Evolutionary conservation across 106 monocot genomes (phyloP).

Genomic region (Allium sativum): DNA sequence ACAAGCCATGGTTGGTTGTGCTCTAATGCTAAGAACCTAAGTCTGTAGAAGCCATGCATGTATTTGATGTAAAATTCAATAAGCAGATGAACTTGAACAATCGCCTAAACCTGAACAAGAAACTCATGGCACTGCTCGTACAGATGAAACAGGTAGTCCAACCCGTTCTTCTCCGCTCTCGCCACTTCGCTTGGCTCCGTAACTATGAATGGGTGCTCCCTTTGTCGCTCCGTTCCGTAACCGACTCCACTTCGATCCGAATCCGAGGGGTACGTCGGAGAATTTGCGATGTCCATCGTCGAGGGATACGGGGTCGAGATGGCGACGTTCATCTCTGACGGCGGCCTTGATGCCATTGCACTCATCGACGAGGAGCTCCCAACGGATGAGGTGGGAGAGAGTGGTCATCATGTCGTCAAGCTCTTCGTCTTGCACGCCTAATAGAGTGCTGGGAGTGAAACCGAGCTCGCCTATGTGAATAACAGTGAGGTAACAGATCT

Average conservation of each 20-base stretch:
- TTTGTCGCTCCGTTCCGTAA: constrained; percentile 43
- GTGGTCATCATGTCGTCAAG: constrained; percentile 95
- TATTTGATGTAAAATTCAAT: too few relatives aligned
- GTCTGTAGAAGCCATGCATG: too few relatives aligned
- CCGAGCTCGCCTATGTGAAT: constrained; percentile 71
- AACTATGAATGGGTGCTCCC: constrained; percentile 97
- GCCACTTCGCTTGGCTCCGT: constrained; percentile 98
- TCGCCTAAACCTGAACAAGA: constrained; percentile 50
- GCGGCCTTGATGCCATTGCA: constrained; percentile 88
- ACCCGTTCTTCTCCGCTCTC: constrained; percentile 93
- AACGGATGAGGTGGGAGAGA: constrained; percentile 67
- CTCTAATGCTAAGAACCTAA: too few relatives aligned
- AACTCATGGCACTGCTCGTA: constrained; percentile 92
- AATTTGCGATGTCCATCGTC: constrained; percentile 2
- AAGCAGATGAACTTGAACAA: too few relatives aligned
- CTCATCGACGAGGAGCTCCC: constrained; percentile 88
- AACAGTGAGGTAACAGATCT: constrained; percentile 57
- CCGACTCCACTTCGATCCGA: constrained; percentile 21
- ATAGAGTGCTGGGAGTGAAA: constrained; percentile 73
- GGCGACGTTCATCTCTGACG: constrained; percentile 39
- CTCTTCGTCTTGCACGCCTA: constrained; percentile 80
- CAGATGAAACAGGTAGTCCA: constrained; percentile 92
- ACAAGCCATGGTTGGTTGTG: too few relatives aligned
- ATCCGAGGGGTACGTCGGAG: constrained; percentile 19
- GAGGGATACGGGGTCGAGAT: constrained; percentile 11